Percentiles rank a stretch among this genome's conserved stretches.
These are phyloP conservation scores for Ilyonectria robusta DNA, from an alignment of 2,329 filamentous ascomycete species.

Conservation along the genomic window DNA sequence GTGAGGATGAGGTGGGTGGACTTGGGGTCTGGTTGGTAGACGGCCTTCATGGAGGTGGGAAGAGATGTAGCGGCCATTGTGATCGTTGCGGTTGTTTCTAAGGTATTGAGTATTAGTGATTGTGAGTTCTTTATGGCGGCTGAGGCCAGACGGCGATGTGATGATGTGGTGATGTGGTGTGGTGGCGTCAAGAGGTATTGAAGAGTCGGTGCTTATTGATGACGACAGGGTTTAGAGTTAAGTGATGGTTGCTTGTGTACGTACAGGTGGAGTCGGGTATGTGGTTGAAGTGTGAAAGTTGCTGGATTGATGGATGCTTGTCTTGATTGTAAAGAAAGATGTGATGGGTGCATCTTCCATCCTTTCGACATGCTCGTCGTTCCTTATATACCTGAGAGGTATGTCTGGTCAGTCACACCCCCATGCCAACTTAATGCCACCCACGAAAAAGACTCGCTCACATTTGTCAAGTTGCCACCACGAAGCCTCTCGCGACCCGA, in stretches of 20 bases:
- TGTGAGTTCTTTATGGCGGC: neutral
- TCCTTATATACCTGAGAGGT: neutral
- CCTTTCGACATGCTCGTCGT: neutral
- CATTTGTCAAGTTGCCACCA: neutral
- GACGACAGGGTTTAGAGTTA: neutral
- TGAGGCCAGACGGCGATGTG: neutral
- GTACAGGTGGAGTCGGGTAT: neutral
- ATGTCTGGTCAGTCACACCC: neutral
- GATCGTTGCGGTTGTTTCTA: neutral
- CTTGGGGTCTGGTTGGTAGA: conserved; percentile 43
- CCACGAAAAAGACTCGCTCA: neutral
- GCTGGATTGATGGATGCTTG: neutral
- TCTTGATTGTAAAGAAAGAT: neutral
- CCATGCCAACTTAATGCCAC: neutral
- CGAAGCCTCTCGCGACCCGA: neutral
- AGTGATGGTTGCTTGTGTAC: neutral
- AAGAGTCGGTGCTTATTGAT: neutral
- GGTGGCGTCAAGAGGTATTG: neutral
- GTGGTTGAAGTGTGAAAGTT: neutral
- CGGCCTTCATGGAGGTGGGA: conserved; percentile 41
- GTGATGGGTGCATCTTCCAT: neutral
- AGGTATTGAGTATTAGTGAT: neutral
- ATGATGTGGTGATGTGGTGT: neutral
- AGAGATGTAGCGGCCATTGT: conserved; percentile 12
- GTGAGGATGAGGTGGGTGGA: conserved; percentile 36